These are phyloP conservation scores for Penicillium mononematosum DNA, from an alignment of 495 filamentous ascomycete species.

Conservation along the genomic window DNA sequence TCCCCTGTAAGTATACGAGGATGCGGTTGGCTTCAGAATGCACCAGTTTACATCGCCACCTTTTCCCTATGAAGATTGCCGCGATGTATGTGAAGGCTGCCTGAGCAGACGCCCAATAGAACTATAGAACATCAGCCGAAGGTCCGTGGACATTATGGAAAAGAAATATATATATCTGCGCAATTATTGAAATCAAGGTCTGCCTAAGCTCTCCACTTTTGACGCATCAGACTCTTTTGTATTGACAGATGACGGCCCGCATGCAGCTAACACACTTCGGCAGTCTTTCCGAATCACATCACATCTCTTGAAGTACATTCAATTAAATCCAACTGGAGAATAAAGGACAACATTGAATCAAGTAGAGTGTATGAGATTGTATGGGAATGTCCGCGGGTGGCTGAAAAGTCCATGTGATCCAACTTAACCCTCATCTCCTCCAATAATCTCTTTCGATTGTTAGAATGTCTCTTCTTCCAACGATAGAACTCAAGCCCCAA, in stretches of 20 bases:
- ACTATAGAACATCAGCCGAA: background rate
- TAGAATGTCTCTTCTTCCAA: background rate
- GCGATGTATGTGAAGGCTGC: background rate
- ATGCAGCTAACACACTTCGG: constrained; percentile 10
- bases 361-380: background rate
- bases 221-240: background rate
- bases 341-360: background rate
- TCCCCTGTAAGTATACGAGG: constrained; percentile 16
- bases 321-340: background rate
- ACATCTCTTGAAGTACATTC: constrained; percentile 1
- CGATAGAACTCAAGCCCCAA: constrained; percentile 2
- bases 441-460: constrained; percentile 3
- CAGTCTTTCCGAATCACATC: constrained; percentile 8
- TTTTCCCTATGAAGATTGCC: background rate
- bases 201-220: constrained; percentile 4
- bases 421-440: constrained; percentile 1
- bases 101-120: background rate
- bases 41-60: constrained; percentile 2
- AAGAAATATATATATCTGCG: background rate
- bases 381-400: background rate
- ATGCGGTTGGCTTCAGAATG: constrained; percentile 16
- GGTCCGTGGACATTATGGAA: background rate
- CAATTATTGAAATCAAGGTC: background rate
- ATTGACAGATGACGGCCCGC: constrained; percentile 14
- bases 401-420: constrained; percentile 1